Evolutionary conservation across 306 rosid genomes (phyloP).

Genomic region (Rosa multiflora): DNA sequence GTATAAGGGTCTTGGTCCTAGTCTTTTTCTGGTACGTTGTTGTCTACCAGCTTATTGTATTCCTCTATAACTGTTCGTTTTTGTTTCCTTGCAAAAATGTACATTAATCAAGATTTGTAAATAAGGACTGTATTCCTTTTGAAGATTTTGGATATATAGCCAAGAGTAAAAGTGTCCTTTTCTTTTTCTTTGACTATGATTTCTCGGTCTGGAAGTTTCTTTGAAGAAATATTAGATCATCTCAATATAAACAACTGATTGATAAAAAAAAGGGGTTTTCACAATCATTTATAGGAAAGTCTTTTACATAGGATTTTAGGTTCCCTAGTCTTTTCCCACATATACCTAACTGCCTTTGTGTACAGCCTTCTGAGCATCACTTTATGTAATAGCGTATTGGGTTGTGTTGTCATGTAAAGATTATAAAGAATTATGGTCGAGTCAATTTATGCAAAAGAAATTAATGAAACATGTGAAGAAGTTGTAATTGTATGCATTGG

Average conservation of each 20-base stretch:
- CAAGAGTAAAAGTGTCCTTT: background rate
- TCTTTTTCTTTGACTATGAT: background rate
- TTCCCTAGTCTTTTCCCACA: background rate
- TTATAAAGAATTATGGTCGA: background rate
- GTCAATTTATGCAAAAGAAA: background rate
- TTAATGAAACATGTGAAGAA: background rate
- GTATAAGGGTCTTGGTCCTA: constrained; percentile 82
- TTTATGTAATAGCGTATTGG: background rate
- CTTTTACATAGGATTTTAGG: background rate
- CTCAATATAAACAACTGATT: background rate
- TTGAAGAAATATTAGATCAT: background rate
- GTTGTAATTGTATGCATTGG: background rate
- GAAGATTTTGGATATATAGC: background rate
- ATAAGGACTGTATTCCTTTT: background rate
- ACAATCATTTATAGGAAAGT: background rate
- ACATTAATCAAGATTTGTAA: background rate
- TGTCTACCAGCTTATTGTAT: constrained; percentile 23
- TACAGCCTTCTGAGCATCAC: background rate
- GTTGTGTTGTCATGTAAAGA: background rate
- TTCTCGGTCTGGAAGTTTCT: background rate
- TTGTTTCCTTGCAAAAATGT: constrained; percentile 5
- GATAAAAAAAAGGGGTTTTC: background rate
- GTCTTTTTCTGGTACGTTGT: constrained; percentile 77
- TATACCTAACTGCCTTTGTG: background rate
- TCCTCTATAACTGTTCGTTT: background rate